Percentiles rank a stretch among this genome's conserved stretches.
These are phyloP conservation scores for Simmondsia chinensis DNA, from an alignment of 148 eudicot species.

Conservation along the genomic window DNA sequence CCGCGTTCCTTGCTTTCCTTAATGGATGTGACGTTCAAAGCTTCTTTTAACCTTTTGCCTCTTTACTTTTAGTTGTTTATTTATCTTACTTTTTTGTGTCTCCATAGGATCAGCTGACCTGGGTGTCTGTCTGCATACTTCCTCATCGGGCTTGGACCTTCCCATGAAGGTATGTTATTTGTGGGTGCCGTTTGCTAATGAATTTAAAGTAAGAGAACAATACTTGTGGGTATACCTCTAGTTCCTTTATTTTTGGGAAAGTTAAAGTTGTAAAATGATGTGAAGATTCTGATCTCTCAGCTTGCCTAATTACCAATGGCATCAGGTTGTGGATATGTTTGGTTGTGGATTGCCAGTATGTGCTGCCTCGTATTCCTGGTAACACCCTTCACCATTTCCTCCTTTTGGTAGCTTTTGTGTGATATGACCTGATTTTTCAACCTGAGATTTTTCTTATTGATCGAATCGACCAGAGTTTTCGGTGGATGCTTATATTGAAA, in stretches of 20 bases:
- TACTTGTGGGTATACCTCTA: no score
- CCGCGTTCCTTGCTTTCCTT: background rate
- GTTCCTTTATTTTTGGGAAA: no score
- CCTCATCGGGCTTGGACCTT: constrained; percentile 96
- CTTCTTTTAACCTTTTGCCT: background rate
- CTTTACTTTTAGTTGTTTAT: constrained; percentile 8
- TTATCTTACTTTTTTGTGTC: no score
- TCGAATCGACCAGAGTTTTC: background rate
- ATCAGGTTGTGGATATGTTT: constrained; percentile 97
- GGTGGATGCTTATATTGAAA: background rate
- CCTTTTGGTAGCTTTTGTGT: background rate
- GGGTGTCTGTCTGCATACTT: constrained; percentile 95
- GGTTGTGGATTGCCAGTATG: constrained; percentile 99
- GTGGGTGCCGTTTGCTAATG: no score
- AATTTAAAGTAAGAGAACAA: no score
- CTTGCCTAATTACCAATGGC: background rate
- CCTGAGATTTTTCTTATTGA: background rate
- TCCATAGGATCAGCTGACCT: constrained; percentile 97
- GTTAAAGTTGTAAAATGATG: background rate
- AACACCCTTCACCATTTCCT: constrained; percentile 8
- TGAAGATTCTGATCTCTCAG: background rate
- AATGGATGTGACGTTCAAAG: background rate
- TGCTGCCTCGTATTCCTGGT: constrained; percentile 98
- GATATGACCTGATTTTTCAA: background rate
- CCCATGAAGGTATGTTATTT: constrained; percentile 77